Conservation (phyloP, 345 rosid genomes). For the Pistacia vera region DNA sequence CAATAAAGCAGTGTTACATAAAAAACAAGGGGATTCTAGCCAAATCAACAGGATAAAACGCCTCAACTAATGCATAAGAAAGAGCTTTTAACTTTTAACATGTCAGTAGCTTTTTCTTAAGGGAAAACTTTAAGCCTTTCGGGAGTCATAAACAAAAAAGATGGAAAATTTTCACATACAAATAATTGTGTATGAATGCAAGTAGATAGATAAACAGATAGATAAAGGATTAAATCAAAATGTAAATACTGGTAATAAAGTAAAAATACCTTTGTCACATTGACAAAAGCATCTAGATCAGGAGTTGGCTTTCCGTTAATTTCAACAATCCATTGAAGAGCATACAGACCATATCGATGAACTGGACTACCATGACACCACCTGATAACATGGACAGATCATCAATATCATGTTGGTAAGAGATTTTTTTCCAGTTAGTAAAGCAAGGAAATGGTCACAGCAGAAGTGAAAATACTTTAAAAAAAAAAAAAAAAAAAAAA, state of each 20-base stretch:
- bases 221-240: not conserved
- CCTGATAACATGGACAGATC: slow-evolving; percentile 40
- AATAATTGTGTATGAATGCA: not conserved
- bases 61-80: no score
- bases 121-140: no score
- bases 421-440: no score
- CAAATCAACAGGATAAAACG: not conserved
- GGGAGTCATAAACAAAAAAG: no score
- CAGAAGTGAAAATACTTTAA: no score
- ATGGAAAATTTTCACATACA: not conserved
- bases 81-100: no score
- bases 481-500: not conserved
- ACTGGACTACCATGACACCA: slow-evolving; percentile 96
- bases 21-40: not conserved
- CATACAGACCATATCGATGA: slow-evolving; percentile 78
- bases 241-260: not conserved
- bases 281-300: slow-evolving; percentile 72
- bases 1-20: not conserved
- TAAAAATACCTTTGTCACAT: slow-evolving; percentile 66
- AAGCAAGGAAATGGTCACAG: no score
- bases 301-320: slow-evolving; percentile 87
- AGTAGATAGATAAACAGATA: not conserved
- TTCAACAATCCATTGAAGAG: slow-evolving; percentile 96
- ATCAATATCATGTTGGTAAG: not conserved
- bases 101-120: no score